A percentile compares a stretch with the other conserved stretches of the same genome.
Conservation (phyloP, 2,329 filamentous ascomycete species). For the Diaporthe eres region DNA sequence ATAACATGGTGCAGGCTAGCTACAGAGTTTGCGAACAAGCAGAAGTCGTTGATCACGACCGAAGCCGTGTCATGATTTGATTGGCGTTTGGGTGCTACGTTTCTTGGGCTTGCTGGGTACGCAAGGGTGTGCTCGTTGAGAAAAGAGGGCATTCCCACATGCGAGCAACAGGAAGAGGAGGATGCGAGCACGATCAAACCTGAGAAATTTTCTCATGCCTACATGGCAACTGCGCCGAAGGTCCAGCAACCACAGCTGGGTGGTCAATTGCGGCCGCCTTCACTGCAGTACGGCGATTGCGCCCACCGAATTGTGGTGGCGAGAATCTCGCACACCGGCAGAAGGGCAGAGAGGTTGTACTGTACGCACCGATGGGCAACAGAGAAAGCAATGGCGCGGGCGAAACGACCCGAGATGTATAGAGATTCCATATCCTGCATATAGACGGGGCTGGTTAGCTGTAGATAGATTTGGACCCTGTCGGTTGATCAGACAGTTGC, state of each 20-base stretch:
- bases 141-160: not conserved
- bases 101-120: not conserved
- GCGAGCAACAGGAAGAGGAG: not conserved
- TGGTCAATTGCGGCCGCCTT: not conserved
- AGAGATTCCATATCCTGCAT: constrained; percentile 26
- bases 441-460: constrained; percentile 30
- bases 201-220: not conserved
- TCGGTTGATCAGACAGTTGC: constrained; percentile 28
- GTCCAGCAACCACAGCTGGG: not conserved
- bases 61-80: not conserved
- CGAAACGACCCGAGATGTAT: constrained; percentile 16
- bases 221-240: not conserved
- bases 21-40: not conserved
- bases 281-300: no score
- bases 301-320: not conserved
- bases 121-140: not conserved
- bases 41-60: not conserved
- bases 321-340: not conserved
- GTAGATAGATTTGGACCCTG: constrained; percentile 32
- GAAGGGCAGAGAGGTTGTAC: not conserved
- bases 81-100: constrained; percentile 15
- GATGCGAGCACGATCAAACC: not conserved
- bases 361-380: not conserved
- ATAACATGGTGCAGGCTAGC: constrained; percentile 2
- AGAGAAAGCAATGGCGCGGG: not conserved